Evolutionary conservation across 2,329 filamentous ascomycete genomes (phyloP).

Genomic region (Colletotrichum spinosum): DNA sequence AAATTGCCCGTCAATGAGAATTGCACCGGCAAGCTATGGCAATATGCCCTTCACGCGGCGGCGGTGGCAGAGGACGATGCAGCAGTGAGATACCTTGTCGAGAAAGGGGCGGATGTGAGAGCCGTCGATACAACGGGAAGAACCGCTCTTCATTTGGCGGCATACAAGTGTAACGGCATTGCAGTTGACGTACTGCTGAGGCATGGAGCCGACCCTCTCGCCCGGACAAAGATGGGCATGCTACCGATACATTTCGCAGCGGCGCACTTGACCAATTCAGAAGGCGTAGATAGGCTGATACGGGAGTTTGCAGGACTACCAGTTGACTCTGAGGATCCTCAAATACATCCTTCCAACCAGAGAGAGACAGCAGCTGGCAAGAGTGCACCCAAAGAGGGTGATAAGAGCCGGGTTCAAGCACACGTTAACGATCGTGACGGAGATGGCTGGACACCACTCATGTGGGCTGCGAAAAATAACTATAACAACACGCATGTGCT

Average conservation of each 20-base stretch:
- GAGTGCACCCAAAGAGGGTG: neutral
- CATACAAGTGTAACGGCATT: too few relatives aligned
- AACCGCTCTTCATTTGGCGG: conserved; percentile 13
- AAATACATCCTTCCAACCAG: too few relatives aligned
- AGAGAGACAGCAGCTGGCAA: neutral
- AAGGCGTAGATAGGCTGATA: too few relatives aligned
- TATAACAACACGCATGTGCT: neutral
- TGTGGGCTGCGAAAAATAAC: conserved; percentile 35
- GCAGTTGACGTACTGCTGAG: neutral
- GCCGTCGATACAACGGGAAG: conserved; percentile 13
- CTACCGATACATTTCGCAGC: conserved; percentile 19
- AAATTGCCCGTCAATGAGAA: conserved; percentile 5
- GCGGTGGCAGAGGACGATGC: neutral
- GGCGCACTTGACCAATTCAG: too few relatives aligned
- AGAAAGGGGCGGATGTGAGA: neutral
- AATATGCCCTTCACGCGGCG: neutral
- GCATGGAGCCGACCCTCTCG: neutral
- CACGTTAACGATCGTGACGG: conserved; percentile 27
- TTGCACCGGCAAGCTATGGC: neutral
- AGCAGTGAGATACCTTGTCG: conserved; percentile 11
- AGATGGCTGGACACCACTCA: conserved; percentile 40
- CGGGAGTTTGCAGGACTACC: too few relatives aligned
- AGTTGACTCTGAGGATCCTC: too few relatives aligned
- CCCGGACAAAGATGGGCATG: conserved; percentile 9
- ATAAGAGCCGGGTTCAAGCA: neutral